Conservation (phyloP, 2,329 filamentous ascomycete species). For the Colletotrichum phormii region DNA sequence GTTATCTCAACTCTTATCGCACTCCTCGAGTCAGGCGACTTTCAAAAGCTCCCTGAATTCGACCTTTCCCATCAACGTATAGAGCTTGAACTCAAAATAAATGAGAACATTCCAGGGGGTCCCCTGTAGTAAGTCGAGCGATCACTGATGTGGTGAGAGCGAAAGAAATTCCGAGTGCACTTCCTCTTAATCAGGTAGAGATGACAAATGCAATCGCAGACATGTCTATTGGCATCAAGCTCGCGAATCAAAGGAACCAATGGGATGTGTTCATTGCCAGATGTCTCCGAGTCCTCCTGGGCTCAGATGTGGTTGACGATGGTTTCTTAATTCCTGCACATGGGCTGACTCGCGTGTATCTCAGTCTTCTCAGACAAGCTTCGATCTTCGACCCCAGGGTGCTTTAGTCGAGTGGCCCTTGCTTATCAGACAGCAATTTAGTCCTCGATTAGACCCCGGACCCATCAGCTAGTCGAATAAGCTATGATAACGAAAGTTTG, state of each 20-base stretch:
- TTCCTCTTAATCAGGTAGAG: no score
- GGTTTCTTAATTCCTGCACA: no score
- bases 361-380: background rate
- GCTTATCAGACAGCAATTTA: background rate
- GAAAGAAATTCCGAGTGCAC: no score
- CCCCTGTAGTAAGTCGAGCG: background rate
- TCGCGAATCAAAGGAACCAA: no score
- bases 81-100: background rate
- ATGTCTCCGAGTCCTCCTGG: no score
- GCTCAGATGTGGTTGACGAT: no score
- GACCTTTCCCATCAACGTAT: background rate
- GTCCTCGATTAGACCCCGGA: background rate
- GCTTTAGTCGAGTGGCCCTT: rapidly evolving
- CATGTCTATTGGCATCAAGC: no score
- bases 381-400: background rate
- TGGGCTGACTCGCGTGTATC: background rate
- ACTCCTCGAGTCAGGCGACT: background rate
- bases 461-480: background rate
- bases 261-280: no score
- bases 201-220: no score
- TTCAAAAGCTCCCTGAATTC: background rate
- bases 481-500: background rate
- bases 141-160: background rate
- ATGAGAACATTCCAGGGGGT: background rate
- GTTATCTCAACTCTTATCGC: background rate